Base-by-base conservation (phyloP, 441 rosid species). In the Sinapis alba region DNA sequence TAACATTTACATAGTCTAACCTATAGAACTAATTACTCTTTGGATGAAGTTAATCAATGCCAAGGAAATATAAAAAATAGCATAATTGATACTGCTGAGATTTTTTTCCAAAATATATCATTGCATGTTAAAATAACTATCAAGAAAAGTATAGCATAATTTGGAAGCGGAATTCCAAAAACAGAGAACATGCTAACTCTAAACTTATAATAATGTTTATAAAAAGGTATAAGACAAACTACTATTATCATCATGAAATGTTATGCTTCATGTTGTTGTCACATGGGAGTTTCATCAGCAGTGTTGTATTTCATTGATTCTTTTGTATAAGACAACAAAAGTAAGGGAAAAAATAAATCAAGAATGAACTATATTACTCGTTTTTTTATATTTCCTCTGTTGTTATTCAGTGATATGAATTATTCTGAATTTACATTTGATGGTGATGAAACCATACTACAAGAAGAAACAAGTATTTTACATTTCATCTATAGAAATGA, bases 131-230 rank as follows among this genome's bases (percentile, higher is more conserved):
- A 45, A 34, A 27, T 59, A 68, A 10, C 41, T 13, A 68, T 62
- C 19, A 54, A 28, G 12, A 62, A 63, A 43, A 53, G 16, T 56
- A 41, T 21, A 21, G 57, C 54, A 62, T 26, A 62, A 53, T 26
- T 32, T 65, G 19, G 62, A 65, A 57, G 67, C 61, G 23, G 27
- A 26, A 65, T 24, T 58, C 68, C 63, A 71, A 77, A 58, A 71
- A 65, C 57, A 65, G 4, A 70, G 76, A 77, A 77, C 80, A 77
- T 77, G 75, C 59, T 20, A 56, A 41, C 53, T 62, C 61, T 45
- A 20, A 7, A 43, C 45, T 28, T 76, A 30, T 63, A 43, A 56
- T 15, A 63, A 26, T 58, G 27, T 28, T 63, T 15, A 6, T 23
- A 23, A 21, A 30, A 63, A 23, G n/a, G 56, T 64, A 69, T 69